Evolutionary conservation across 148 eudicot species (phyloP).

Genomic region (Rhododendron henanense): DNA sequence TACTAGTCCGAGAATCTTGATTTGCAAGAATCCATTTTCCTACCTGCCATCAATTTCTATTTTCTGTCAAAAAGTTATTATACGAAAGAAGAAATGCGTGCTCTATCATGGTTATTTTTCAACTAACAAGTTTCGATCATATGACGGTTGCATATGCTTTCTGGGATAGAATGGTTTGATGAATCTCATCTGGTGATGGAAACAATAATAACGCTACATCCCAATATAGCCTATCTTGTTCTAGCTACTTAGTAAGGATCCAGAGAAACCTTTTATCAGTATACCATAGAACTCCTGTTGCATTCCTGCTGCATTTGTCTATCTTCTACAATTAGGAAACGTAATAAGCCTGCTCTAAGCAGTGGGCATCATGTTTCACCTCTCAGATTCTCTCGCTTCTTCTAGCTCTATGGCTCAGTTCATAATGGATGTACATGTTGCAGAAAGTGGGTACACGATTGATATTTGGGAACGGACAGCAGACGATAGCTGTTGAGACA

Average conservation of each 20-base stretch:
- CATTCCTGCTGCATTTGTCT: not conserved
- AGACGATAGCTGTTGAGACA: slow-evolving; percentile 32
- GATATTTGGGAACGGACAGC: slow-evolving; percentile 58
- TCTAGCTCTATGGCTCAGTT: not conserved
- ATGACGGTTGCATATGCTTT: not conserved
- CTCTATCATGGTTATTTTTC: not conserved
- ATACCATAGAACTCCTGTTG: not conserved
- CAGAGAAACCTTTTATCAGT: not conserved
- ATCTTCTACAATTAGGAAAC: not conserved
- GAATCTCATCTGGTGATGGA: not conserved
- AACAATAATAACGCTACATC: not conserved
- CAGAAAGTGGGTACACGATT: slow-evolving; percentile 66
- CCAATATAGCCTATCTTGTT: not conserved
- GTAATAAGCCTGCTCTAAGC: not conserved
- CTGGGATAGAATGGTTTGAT: not conserved
- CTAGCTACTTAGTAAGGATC: not conserved
- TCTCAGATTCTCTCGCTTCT: not conserved
- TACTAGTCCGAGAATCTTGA: no score
- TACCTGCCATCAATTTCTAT: no score
- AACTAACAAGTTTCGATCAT: not conserved
- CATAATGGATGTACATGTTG: slow-evolving; percentile 26
- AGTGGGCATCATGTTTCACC: not conserved
- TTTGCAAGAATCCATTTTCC: no score
- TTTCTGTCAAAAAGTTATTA: not conserved
- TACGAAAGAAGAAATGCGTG: not conserved